Base-by-base conservation (phyloP, 768 basidiomycete genomes). In the Tulasnella sp. region DNA sequence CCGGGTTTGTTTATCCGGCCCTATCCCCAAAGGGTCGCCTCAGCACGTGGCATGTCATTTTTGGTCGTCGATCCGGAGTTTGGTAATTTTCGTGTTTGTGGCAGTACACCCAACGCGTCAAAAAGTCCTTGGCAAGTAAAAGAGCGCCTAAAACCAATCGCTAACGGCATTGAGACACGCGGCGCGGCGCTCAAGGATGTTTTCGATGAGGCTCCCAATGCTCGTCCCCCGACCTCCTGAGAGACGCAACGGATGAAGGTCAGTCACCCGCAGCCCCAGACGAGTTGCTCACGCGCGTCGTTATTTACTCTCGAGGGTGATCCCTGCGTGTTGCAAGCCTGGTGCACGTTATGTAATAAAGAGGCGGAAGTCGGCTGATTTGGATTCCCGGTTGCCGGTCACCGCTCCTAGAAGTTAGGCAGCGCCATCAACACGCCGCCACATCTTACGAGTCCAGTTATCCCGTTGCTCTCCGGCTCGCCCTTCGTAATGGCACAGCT, bases 1-100 rank as follows among this genome's bases (percentile, higher is more conserved):
- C 61, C 61, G 23, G 61, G 26, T 23, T 44, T 67, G 29, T 32
- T 67, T 67, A 35, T 67, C 29, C 29, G 61, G 32, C 29, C 26
- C 5, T 32, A 67, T 26, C 23, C 61, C 61, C 32, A 67, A 67
- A 67, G 61, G 61, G 61, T 67, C 61, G 26, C 32, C 11, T 26
- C 29, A 29, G 29, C 61, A 67, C 61, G 61, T 67, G 61, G 61
- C 61, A 16, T 13, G 29, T 15, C n/a, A 67, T 10, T 67, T 67
- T 67, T 67, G 61, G 61, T 67, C 32, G 61, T 67, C 61, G 61
- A 67, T 67, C 61, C 61, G 61, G 61, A 67, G 32, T 67, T 67
- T 67, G 29, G 61, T 67, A 67, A 67, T 51, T 51, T 51, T n/a
- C 5, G 9, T 3, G n/a, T 5, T 67, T 23, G 61, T 67, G 61